Base-by-base conservation (phyloP, 2,329 filamentous ascomycete genomes). In the Calonectria pseudoreteaudii region DNA sequence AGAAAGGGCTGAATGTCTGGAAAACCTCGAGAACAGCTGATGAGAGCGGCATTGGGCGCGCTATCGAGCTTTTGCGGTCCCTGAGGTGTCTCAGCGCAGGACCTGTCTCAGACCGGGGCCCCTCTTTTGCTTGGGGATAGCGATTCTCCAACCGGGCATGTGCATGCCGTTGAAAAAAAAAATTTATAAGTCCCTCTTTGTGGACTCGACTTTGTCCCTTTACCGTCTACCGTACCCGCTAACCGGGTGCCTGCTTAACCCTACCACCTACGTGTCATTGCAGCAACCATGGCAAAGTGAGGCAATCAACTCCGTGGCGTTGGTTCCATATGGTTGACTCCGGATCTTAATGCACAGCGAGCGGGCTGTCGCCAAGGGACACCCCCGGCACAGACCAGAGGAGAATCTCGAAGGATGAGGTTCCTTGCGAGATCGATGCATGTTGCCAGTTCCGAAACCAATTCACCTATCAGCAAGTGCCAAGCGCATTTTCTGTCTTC, bases 11-110 rank as follows among this genome's bases (percentile, higher is more conserved):
- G 76, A 66, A 66, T 66, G 70, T 66, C 74, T 74, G 68, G 71
- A 74, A 74, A 66, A 65, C 76, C 73, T 66, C 34, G 69, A 73
- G 58, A 78, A 74, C 75, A 76, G 76, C 76, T 73, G 75, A 78
- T 79, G 60, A 64, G 76, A 52, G 67, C 64, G 60, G 68, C 70
- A 30, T 62, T 31, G 73, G 72, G 60, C 65, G 66, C 67, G 62
- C 66, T 79, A 74, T 72, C 67, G 41, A 62, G 60, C 70, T 74
- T 66, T 66, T 49, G 65, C 53, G 53, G 64, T 38, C 66, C 64
- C 69, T 69, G 66, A 66, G 62, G 72, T 66, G 36, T 74, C 71
- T 70, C 67, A 70, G 65, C 69, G 71, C 64, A 68, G 74, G 65
- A 71, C 60, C 58, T 70, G 53, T 56, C 68, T 47, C 68, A 58